Base-by-base conservation (phyloP, 306 rosid species). In the Arachis stenosperma region DNA sequence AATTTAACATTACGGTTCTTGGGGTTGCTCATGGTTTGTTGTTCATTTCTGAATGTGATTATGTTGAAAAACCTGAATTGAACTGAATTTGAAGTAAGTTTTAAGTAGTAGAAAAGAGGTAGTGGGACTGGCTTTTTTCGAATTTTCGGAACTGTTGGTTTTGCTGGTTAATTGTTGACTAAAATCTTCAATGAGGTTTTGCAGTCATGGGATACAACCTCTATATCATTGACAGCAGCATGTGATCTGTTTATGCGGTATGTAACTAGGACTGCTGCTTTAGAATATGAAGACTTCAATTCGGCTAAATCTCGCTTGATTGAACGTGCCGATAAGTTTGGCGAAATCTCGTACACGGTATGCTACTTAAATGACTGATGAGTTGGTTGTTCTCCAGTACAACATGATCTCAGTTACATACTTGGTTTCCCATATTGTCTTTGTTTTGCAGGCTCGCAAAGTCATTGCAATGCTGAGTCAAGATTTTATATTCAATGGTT, bases 271-370 rank as follows among this genome's bases (percentile, higher is more conserved):
- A 94, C 98, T 42, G 83, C 98, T 1, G 98, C 98, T 42, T 71
- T 94, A 76, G 96, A 91, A 75, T 94, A 88, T 22, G 99, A 94
- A 86, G 95, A 89, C 56, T 94, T 94, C 42, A 88, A 88, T 82
- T 88, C 99, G 6, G 99, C 91, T 0, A 94, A 77, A 64, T 87
- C 90, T 70, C 97, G 97, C 61, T 79, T 94, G 79, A 90, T 94
- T 82, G 97, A 94, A 80, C 96, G 98, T n/a, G 97, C 98, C 7
- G 98, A 94, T 15, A 94, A 85, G 80, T 94, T 94, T 70, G 97
- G 98, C 73, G 98, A 94, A 75, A 91, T 94, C 71, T 94, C 97
- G 12, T 74, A 68, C 75, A 89, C 88, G 98, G 98, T 89, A 79
- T 60, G 51, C 56, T 53, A 41, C 41, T 15, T 44, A 62, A 62